These are phyloP conservation scores for Onygenales sp. DNA, from an alignment of 2,329 filamentous ascomycete species.

Conservation along the genomic window DNA sequence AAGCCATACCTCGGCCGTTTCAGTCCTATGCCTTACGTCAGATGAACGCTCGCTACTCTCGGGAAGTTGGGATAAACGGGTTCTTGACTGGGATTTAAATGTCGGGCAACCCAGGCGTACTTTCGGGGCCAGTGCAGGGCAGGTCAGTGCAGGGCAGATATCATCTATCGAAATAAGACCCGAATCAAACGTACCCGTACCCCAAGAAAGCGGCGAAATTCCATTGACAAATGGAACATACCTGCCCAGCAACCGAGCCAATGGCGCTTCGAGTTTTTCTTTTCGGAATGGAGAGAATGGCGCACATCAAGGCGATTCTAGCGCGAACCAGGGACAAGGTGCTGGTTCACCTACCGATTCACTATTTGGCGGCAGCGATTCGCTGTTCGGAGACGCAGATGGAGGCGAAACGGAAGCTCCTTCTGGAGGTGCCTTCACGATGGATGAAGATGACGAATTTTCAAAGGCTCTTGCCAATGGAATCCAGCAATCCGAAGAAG, in stretches of 20 bases:
- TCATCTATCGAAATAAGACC: slow-evolving; percentile 81
- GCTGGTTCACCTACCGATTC: slow-evolving; percentile 63
- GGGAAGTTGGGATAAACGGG: slow-evolving; percentile 91
- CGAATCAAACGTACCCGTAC: slow-evolving; percentile 63
- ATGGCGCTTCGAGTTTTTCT: slow-evolving; percentile 47
- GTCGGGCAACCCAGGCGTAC: slow-evolving; percentile 65
- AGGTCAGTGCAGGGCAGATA: slow-evolving; percentile 73
- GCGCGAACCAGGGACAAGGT: slow-evolving; percentile 42
- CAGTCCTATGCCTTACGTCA: slow-evolving; percentile 67
- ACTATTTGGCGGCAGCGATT: slow-evolving; percentile 68
- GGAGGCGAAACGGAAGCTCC: slow-evolving; percentile 40
- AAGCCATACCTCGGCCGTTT: slow-evolving; percentile 84
- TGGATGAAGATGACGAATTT: slow-evolving; percentile 80
- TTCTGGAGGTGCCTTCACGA: slow-evolving; percentile 55
- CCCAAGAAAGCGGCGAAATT: slow-evolving; percentile 55
- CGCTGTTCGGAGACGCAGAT: slow-evolving; percentile 78
- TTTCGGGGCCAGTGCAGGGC: slow-evolving; percentile 68
- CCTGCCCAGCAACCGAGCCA: slow-evolving; percentile 61
- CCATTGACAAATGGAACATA: slow-evolving; percentile 56
- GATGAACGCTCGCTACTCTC: slow-evolving; percentile 84
- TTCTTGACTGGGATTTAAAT: slow-evolving; percentile 92
- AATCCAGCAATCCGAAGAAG: slow-evolving; percentile 43
- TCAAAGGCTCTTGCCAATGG: slow-evolving; percentile 61
- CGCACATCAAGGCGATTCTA: slow-evolving; percentile 15
- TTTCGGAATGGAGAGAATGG: slow-evolving; percentile 25